phyloP scores from a whole-genome alignment of 176 grass and related monocot genomes.

The Hyparrhenia diplandra region DNA sequence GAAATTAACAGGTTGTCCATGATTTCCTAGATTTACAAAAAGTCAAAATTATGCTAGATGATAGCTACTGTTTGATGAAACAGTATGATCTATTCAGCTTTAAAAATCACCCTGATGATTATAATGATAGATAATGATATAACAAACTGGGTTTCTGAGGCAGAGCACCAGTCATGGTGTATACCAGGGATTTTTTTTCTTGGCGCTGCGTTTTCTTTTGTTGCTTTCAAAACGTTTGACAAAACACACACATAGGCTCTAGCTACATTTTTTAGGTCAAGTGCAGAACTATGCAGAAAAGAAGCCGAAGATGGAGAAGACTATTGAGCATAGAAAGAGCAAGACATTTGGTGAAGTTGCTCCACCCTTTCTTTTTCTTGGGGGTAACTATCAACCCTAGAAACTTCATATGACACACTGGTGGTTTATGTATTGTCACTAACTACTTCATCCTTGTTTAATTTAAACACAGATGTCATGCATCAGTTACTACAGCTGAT shows the following conservation, averaged over 20 bases:
- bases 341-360: background rate
- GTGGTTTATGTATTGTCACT: background rate
- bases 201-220: too few species aligned
- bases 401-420: background rate
- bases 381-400: conserved; percentile 9
- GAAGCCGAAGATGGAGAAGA: background rate
- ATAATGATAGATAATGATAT: background rate
- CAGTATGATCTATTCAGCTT: background rate
- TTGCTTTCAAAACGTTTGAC: too few species aligned
- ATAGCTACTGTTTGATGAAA: background rate
- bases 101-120: background rate
- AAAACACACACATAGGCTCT: background rate
- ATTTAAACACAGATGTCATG: background rate
- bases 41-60: background rate
- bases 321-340: background rate
- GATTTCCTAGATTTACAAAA: background rate
- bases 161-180: too few species aligned
- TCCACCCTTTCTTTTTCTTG: conserved; percentile 14
- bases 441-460: background rate
- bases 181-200: too few species aligned
- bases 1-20: background rate
- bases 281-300: background rate
- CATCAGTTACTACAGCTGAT: background rate
- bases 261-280: background rate
- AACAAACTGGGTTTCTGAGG: too few species aligned